These are phyloP conservation scores for Coleophoma crateriformis DNA, from an alignment of 2,329 filamentous ascomycete genomes.

Conservation along the genomic window DNA sequence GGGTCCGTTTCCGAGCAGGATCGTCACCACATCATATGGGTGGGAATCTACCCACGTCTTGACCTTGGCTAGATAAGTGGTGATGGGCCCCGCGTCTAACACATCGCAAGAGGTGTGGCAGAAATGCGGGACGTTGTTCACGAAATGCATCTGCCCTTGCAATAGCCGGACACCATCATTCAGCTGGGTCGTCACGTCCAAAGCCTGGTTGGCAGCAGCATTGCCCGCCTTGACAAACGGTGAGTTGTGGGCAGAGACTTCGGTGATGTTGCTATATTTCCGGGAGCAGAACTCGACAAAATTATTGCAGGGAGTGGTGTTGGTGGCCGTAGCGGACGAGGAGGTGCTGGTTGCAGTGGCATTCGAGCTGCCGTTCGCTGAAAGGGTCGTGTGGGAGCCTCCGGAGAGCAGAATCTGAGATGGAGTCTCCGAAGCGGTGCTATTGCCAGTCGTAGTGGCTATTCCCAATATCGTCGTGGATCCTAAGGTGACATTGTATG, in stretches of 20 bases:
- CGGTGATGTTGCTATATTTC: conserved; percentile 76
- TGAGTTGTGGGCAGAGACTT: conserved; percentile 75
- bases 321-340: conserved; percentile 44
- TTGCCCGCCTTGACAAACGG: conserved; percentile 68
- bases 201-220: conserved; percentile 69
- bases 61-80: conserved; percentile 65
- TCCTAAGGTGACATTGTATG: conserved; percentile 18
- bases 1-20: conserved; percentile 80
- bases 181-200: conserved; percentile 64
- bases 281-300: conserved; percentile 71
- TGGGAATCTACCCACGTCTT: conserved; percentile 67
- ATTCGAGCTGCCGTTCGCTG: conserved; percentile 42
- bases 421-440: conserved; percentile 25
- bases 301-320: conserved; percentile 77
- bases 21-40: conserved; percentile 82
- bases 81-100: conserved; percentile 74
- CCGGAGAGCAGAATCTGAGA: conserved; percentile 32
- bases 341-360: conserved; percentile 39
- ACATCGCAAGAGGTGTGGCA: conserved; percentile 83
- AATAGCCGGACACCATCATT: conserved; percentile 69
- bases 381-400: conserved; percentile 21
- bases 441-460: conserved; percentile 13
- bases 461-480: conserved; percentile 21
- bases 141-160: conserved; percentile 59
- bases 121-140: conserved; percentile 61